Evolutionary conservation across 2,329 filamentous ascomycete genomes (phyloP), one percentile per base, ranked within the genome.

Genomic region (Scytalidium lignicola): DNA sequence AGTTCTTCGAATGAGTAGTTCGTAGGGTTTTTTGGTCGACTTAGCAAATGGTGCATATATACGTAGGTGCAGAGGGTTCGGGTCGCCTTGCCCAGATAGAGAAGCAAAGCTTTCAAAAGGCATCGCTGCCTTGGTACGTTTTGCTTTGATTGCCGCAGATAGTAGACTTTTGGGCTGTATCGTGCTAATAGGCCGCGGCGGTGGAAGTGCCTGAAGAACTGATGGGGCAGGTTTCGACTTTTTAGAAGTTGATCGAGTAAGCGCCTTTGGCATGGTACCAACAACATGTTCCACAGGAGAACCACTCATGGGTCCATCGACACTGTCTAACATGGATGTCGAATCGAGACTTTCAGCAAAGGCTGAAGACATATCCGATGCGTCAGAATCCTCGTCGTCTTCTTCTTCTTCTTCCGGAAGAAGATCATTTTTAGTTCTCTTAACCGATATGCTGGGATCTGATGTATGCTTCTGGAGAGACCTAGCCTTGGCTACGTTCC

Each of bases 61-160:
- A 49, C 86, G 86, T 53, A 93, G 78, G 57, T 80, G 82, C 18
- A 93, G 74, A 2, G 88, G 88, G 44, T 85, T 87, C 6, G 85
- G 79, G 53, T 91, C 88, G 17, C 86, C 88, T 62, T 90, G 85
- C 1, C 88, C 89, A 49, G 85, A 89, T 32, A 89, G 75, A 15
- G 84, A 79, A 1, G 86, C 87, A 66, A 90, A 93, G 20, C 80
- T 78, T 59, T 91, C 86, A 55, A 92, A 85, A 0, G 88, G 87
- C 60, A 86, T 82, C 5, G 79, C 78, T 7, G 79, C 77, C 56
- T 85, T 85, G 1, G 83, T 77, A 56, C 85, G 82, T 64, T 86
- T 88, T 23, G 83, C 85, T 58, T 86, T 86, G 20, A 92, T 73
- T 4, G 85, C 83, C 47, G 84, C 83, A 0, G 86, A 86, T 19